Evolutionary conservation across 176 grass and related monocot genomes (phyloP).

Genomic region (Phoenix dactylifera): DNA sequence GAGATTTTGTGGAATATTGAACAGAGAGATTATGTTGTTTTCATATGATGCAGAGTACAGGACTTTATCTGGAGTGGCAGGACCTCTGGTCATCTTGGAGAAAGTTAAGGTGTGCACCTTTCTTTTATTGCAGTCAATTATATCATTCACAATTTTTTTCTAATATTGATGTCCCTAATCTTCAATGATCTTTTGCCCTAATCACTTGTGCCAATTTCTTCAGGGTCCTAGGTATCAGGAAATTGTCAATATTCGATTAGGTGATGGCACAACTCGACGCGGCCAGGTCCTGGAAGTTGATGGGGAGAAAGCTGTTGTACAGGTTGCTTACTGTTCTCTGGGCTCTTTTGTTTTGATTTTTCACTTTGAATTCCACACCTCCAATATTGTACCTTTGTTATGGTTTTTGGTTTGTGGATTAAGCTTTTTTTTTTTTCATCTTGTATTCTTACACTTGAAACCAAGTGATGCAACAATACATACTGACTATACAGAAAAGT

Average conservation of each 20-base stretch:
- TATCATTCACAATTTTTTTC: no score
- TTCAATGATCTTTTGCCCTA: no score
- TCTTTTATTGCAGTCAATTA: not conserved
- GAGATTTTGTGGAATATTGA: not conserved
- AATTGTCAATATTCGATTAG: conserved; percentile 96
- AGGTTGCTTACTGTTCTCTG: conserved; percentile 41
- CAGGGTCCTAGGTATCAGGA: conserved; percentile 97
- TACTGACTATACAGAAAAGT: no score
- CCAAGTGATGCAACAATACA: no score
- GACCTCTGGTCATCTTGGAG: conserved; percentile 95
- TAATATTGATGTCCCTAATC: no score
- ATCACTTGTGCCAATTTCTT: not conserved
- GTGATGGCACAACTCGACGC: conserved; percentile 92
- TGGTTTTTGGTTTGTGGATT: no score
- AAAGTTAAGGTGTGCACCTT: conserved; percentile 78
- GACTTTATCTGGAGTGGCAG: conserved; percentile 92
- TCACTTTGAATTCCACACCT: not conserved
- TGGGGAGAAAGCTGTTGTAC: conserved; percentile 97
- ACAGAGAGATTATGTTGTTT: not conserved
- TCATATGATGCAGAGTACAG: conserved; percentile 66
- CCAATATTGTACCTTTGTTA: no score
- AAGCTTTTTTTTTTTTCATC: no score
- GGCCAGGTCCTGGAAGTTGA: conserved; percentile 99
- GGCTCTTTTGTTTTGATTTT: not conserved
- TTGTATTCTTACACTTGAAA: no score